phyloP scores from a whole-genome alignment of 192 early-diverging fungal species.

The Coemansia sp. region DNA sequence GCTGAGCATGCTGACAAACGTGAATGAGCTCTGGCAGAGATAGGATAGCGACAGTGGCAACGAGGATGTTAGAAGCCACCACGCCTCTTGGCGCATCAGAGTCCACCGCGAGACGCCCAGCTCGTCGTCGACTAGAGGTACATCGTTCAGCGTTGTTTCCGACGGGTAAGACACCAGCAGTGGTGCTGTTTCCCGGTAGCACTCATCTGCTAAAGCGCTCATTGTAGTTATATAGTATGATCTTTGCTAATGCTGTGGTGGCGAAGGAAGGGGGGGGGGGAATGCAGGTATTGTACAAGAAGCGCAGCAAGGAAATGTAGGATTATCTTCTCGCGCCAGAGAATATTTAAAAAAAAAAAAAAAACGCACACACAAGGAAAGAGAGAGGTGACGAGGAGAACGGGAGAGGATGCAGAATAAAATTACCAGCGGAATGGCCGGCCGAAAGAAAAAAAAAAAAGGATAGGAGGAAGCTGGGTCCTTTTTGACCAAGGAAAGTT shows the following conservation, averaged over 20 bases:
- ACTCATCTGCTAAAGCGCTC: background rate
- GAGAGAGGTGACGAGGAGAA: no score
- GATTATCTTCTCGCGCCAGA: no score
- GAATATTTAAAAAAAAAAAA: no score
- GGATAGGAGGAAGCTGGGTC: background rate
- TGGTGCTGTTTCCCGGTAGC: conserved; percentile 5
- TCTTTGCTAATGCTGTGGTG: no score
- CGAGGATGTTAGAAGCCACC: conserved; percentile 42
- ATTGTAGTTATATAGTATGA: no score
- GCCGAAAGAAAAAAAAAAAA: background rate
- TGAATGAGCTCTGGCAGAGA: conserved; percentile 65
- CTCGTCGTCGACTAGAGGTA: conserved; percentile 22
- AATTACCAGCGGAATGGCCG: no score
- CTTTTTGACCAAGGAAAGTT: conserved; percentile 1
- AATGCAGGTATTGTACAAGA: conserved; percentile 4
- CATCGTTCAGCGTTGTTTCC: conserved; percentile 32
- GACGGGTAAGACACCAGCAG: conserved; percentile 26
- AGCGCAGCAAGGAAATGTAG: no score
- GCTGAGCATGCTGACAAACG: conserved; percentile 62
- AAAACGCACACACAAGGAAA: no score
- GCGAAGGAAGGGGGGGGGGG: no score
- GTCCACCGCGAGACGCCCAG: conserved; percentile 9
- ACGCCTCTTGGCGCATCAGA: conserved; percentile 34
- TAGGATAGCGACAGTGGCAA: conserved; percentile 45
- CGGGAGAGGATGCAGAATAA: no score